A percentile compares a stretch with the other conserved stretches of the same genome.
Evolutionary conservation across 2,329 filamentous ascomycete species (phyloP).

Genomic region (Neonectria sp.): DNA sequence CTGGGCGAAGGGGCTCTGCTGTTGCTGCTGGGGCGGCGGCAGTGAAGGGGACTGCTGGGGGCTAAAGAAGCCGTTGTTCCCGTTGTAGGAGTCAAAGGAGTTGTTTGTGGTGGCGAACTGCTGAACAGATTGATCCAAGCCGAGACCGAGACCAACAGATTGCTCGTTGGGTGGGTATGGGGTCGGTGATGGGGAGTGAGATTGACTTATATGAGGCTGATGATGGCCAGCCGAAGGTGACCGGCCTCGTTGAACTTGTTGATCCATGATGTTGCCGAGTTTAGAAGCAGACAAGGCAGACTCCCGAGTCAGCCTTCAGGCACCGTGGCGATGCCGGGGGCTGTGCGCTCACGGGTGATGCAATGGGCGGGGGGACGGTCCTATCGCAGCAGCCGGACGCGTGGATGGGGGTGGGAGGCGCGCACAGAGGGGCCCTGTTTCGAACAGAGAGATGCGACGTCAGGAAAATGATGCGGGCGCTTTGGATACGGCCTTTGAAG

Average conservation of each 20-base stretch:
- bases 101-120: slow-evolving; percentile 55
- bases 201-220: slow-evolving; percentile 77
- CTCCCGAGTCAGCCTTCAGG: slow-evolving; percentile 62
- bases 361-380: slow-evolving; percentile 48
- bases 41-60: slow-evolving; percentile 58
- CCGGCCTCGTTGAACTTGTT: slow-evolving; percentile 65
- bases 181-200: slow-evolving; percentile 74
- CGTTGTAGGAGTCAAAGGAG: slow-evolving; percentile 62
- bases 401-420: slow-evolving; percentile 47
- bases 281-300: slow-evolving; percentile 60
- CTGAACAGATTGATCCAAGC: slow-evolving; percentile 64
- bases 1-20: slow-evolving; percentile 46
- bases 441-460: slow-evolving; percentile 39
- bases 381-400: slow-evolving; percentile 49
- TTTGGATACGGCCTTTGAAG: slow-evolving; percentile 19
- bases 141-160: slow-evolving; percentile 71
- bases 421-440: slow-evolving; percentile 37
- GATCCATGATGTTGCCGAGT: slow-evolving; percentile 58
- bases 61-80: slow-evolving; percentile 64
- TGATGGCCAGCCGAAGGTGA: slow-evolving; percentile 74
- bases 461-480: slow-evolving; percentile 32
- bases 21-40: slow-evolving; percentile 54
- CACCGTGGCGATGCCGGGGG: slow-evolving; percentile 58
- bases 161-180: slow-evolving; percentile 65
- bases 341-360: slow-evolving; percentile 58